A percentile compares a stretch with the other conserved stretches of the same genome.
Evolutionary conservation across 139 green algal species (phyloP).

Genomic region (Auxenochlorella pyrenoidosa): DNA sequence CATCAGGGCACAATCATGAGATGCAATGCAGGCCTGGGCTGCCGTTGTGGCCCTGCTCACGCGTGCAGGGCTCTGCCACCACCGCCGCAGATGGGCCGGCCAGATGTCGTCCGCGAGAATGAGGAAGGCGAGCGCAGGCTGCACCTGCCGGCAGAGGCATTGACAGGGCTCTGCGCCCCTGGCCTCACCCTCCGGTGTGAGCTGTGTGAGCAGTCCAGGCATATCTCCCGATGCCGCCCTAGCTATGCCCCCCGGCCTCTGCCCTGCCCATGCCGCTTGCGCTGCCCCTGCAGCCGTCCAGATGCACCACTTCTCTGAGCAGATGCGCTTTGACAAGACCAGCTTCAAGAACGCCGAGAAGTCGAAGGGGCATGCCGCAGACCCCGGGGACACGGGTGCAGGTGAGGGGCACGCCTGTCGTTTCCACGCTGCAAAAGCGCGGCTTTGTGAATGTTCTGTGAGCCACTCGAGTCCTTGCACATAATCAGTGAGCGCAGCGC

Average conservation of each 20-base stretch:
- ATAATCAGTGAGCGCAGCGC: too few species aligned
- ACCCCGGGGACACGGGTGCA: conserved; percentile 4
- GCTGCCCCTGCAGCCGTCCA: conserved; percentile 1
- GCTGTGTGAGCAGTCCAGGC: too few species aligned
- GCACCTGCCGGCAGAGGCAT: background rate
- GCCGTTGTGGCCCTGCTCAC: too few species aligned
- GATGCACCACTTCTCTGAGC: conserved; percentile 33
- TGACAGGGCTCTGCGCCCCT: background rate
- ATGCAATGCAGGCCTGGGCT: too few species aligned
- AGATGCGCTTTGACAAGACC: conserved; percentile 19
- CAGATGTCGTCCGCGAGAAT: background rate
- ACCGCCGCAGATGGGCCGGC: too few species aligned
- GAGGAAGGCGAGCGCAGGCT: background rate
- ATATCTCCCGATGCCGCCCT: too few species aligned
- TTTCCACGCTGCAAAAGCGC: background rate
- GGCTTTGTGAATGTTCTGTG: too few species aligned
- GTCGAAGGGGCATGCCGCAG: background rate
- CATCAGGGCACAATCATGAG: too few species aligned
- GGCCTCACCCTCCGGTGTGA: too few species aligned
- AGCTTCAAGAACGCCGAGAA: conserved; percentile 17
- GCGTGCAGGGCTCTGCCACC: too few species aligned
- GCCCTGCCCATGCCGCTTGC: background rate
- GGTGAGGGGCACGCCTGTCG: background rate
- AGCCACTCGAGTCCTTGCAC: background rate
- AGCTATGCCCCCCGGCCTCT: background rate